phyloP scores from a whole-genome alignment of 331 rosid genomes.

The Prunus yedoensis region DNA sequence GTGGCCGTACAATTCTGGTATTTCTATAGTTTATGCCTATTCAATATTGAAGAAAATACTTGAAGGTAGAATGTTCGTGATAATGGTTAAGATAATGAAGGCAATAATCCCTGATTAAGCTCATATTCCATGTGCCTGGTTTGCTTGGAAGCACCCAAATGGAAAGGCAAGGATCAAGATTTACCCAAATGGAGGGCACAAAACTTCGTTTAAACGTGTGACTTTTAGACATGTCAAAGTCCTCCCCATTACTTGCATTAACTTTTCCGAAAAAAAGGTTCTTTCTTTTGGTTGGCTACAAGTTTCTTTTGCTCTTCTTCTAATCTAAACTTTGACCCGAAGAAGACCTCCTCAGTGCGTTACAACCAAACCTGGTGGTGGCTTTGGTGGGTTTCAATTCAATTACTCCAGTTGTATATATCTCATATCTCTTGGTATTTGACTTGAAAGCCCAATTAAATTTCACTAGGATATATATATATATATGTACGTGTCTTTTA shows the following conservation, averaged over 20 bases:
- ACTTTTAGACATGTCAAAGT: no score
- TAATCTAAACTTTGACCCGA: slow-evolving; percentile 11
- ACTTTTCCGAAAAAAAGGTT: no score
- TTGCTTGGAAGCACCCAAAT: slow-evolving; percentile 28
- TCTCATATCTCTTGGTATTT: neutral
- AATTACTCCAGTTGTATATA: slow-evolving; percentile 13
- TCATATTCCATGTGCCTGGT: neutral
- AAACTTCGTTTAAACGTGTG: no score
- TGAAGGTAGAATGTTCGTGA: neutral
- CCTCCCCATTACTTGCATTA: no score
- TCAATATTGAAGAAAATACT: neutral
- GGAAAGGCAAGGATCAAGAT: slow-evolving; percentile 42
- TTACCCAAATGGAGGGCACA: slow-evolving; percentile 21
- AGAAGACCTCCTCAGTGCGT: slow-evolving; percentile 37
- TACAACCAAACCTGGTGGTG: slow-evolving; percentile 52
- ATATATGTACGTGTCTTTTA: no score
- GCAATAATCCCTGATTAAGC: neutral
- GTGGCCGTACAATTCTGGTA: no score
- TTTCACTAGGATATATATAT: neutral
- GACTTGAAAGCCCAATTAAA: neutral
- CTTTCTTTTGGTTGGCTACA: no score
- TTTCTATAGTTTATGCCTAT: no score
- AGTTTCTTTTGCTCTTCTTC: no score
- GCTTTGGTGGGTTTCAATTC: slow-evolving; percentile 29
- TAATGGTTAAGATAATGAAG: neutral